Base-by-base conservation (phyloP, 1,139 yeast species). In the Blastobotrys illinoisensis region DNA sequence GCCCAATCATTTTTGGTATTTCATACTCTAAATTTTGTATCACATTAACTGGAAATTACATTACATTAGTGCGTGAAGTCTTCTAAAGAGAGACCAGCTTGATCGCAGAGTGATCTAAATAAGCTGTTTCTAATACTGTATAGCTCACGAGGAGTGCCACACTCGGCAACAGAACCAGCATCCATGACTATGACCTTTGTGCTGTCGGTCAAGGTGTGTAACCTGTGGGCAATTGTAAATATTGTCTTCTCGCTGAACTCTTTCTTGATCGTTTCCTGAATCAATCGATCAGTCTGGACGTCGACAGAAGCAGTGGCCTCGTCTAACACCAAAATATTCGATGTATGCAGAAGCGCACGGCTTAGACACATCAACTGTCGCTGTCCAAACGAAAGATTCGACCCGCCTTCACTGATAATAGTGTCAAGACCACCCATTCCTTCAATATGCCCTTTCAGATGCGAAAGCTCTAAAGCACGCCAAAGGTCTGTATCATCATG, bases 281-380 rank as follows among this genome's bases (percentile, higher is more conserved):
- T 81, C 54, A 86, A 78, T 60, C 78, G 79, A 64, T 87, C 95
- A 0, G 95, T 88, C 65, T 85, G 86, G 18, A 85, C 82, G 67
- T 88, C 96, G 28, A 88, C 91, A 1, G 93, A 86, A 0, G 95
- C 91, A 0, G 95, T 88, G 0, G 95, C 95, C 69, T 88, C 96
- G 66, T 88, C 95, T 49, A 88, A 71, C 18, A 88, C 80, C 55
- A 88, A 72, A 26, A 87, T 79, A 57, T 79, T 81, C 1, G 90
- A 81, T 13, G 79, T 76, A 54, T 78, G 78, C 58, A 87, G 73
- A 49, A 88, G 72, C 0, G 91, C 95, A 54, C 95, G 76, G 0
- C 91, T 88, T 36, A 88, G 72, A 60, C 93, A 86, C 70, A 88
- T 73, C 50, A 88, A 72, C 69, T 88, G 96, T 49, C 88, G 75